Evolutionary conservation across 495 filamentous ascomycete species (phyloP), one percentile per base, ranked within the genome.

Genomic region (Neurospora sp.): DNA sequence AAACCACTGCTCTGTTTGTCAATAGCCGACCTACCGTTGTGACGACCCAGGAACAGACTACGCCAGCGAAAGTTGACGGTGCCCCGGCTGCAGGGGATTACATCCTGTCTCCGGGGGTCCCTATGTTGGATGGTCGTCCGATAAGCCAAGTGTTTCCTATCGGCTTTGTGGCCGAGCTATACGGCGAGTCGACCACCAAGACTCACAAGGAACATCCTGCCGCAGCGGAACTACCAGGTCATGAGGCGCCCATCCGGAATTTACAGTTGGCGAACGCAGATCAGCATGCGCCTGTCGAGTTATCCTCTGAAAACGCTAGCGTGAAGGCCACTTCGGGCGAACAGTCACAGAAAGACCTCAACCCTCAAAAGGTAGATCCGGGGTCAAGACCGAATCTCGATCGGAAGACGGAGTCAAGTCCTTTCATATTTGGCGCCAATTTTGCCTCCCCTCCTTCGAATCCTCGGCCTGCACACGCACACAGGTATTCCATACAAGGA

Each of bases 141-240:
- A 69, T 73, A 39, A 72, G 68, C 5, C 71, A 68, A 42, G 78
- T 79, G 71, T 79, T 82, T 31, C 81, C 84, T 0, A 72, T 84
- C 38, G 83, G 84, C n/a, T 74, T 79, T n/a, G 77, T 86, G 27
- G 80, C 84, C 5, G 84, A 86, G 73, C 75, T 86, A 31, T 73
- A 78, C 69, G 85, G 78, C 69, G 80, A 82, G 39, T 37, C 69
- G 41, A 83, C 76, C 48, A 81, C 70, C 70, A 79, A 68, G 72
- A 81, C 77, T 75, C 79, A 73, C 68, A 80, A 78, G 44, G 83
- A 78, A 70, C 72, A 86, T 68, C 79, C 84, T 16, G 76, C 83
- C 7, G 83, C 84, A 1, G 78, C 85, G 16, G 84, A 86, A 72
- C 40, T 86, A 53, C 83, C 80, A 9, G 74, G 72, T 46, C 73